These are phyloP conservation scores for Saitozyma sp. DNA, from an alignment of 768 basidiomycete species.

Conservation along the genomic window DNA sequence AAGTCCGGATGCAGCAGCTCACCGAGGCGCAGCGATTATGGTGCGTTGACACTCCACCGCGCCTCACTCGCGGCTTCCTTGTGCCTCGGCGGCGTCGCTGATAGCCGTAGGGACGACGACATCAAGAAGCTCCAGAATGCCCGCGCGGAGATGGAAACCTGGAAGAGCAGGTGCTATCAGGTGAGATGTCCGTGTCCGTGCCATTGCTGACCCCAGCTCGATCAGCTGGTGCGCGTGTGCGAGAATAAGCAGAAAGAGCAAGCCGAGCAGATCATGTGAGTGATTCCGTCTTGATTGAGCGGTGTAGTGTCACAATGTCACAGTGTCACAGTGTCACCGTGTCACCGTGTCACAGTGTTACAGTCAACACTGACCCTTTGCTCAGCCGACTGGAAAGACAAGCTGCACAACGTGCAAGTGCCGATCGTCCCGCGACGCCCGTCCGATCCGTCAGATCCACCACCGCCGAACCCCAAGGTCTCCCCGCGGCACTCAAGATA, in stretches of 20 bases:
- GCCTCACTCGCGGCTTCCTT: background rate
- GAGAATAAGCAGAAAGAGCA: constrained; percentile 16
- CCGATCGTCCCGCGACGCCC: constrained; percentile 3
- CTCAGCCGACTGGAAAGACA: constrained; percentile 5
- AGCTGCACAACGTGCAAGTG: background rate
- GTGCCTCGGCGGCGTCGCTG: background rate
- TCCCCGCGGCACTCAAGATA: background rate
- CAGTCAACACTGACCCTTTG: too few species aligned
- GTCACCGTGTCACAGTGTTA: background rate
- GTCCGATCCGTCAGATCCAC: background rate
- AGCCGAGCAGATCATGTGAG: constrained; percentile 6
- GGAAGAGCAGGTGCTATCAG: constrained; percentile 22
- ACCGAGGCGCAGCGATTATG: constrained; percentile 74
- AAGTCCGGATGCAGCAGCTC: constrained; percentile 80
- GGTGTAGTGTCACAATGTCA: background rate
- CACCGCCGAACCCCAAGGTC: constrained; percentile 8
- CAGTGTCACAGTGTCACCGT: background rate
- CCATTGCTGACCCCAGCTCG: constrained; percentile 9
- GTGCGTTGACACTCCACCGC: constrained; percentile 55
- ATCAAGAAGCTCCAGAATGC: constrained; percentile 24
- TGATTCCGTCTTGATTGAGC: background rate
- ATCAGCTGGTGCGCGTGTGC: constrained; percentile 22
- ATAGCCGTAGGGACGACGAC: constrained; percentile 33
- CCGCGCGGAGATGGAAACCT: constrained; percentile 21
- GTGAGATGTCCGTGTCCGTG: constrained; percentile 1